Evolutionary conservation across 2,329 filamentous ascomycete species (phyloP).

Genomic region (Ophiostoma triangulosporum): DNA sequence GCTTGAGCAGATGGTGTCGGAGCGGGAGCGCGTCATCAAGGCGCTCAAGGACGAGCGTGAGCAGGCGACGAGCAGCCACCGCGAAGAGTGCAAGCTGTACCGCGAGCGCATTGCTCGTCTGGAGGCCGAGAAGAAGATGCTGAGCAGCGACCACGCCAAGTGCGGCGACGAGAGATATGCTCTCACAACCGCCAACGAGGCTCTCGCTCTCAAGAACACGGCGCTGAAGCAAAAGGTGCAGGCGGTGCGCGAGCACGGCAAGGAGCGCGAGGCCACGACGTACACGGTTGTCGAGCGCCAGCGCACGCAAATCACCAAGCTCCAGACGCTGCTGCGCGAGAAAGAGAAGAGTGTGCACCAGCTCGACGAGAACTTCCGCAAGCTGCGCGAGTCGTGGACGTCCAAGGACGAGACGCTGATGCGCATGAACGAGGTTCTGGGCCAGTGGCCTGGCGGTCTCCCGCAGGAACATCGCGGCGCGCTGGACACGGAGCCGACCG

Average conservation of each 20-base stretch:
- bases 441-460: constrained; percentile 5
- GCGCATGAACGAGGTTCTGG: constrained; percentile 12
- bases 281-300: constrained; percentile 11
- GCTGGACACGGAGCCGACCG: constrained; percentile 1
- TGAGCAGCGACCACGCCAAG: constrained; percentile 14
- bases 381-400: constrained; percentile 14
- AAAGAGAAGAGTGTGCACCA: constrained; percentile 13
- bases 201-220: constrained; percentile 7
- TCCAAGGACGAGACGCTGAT: constrained; percentile 13
- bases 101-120: constrained; percentile 13
- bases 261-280: constrained; percentile 8
- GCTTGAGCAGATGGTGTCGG: constrained; percentile 14
- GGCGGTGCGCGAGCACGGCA: constrained; percentile 6
- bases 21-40: constrained; percentile 15
- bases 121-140: constrained; percentile 13
- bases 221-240: constrained; percentile 7
- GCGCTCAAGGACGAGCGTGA: constrained; percentile 13
- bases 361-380: constrained; percentile 14
- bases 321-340: constrained; percentile 10
- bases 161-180: constrained; percentile 11
- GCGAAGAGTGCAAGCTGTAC: constrained; percentile 12
- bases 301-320: constrained; percentile 9
- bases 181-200: constrained; percentile 5
- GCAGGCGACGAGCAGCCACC: constrained; percentile 13
- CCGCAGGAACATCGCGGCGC: constrained; percentile 3